Evolutionary conservation across 169 alveolate genomes (phyloP).

Genomic region (Eimeria praecox): DNA sequence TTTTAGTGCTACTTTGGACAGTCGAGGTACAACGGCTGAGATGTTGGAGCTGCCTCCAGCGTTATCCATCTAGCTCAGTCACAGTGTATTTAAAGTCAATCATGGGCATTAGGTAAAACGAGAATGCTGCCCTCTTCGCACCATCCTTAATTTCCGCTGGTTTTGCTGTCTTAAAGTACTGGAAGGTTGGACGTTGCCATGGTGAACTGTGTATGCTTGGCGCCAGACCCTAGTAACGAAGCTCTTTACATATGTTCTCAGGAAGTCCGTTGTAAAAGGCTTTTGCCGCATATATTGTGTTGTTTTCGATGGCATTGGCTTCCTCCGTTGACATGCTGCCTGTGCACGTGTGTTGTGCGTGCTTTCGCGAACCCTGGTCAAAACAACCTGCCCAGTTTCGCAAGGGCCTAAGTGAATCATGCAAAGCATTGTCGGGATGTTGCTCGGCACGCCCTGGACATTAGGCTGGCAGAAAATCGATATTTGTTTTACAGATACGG

Average conservation of each 20-base stretch:
- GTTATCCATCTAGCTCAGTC: neutral
- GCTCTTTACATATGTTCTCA: neutral
- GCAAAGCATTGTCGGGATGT: neutral
- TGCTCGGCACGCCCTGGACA: neutral
- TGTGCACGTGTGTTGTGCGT: neutral
- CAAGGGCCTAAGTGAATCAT: neutral
- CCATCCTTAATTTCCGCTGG: neutral
- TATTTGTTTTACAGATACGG: neutral
- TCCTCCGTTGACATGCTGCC: neutral
- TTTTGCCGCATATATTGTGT: neutral
- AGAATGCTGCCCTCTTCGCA: neutral
- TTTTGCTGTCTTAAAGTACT: neutral
- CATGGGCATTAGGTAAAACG: neutral
- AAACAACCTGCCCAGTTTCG: neutral
- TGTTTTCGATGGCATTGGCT: neutral
- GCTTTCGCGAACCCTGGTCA: neutral
- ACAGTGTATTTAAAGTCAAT: neutral
- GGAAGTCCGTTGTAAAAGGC: slow-evolving; percentile 19
- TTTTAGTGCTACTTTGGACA: neutral
- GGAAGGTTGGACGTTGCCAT: neutral
- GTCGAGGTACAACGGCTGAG: neutral
- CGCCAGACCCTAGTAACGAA: neutral
- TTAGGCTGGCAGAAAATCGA: neutral
- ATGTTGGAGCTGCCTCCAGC: neutral
- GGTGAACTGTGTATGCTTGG: neutral